A percentile compares a stretch with the other conserved stretches of the same genome.
phyloP scores from a whole-genome alignment of 108 stramenopile species.

The Cylindrotheca closterium region DNA sequence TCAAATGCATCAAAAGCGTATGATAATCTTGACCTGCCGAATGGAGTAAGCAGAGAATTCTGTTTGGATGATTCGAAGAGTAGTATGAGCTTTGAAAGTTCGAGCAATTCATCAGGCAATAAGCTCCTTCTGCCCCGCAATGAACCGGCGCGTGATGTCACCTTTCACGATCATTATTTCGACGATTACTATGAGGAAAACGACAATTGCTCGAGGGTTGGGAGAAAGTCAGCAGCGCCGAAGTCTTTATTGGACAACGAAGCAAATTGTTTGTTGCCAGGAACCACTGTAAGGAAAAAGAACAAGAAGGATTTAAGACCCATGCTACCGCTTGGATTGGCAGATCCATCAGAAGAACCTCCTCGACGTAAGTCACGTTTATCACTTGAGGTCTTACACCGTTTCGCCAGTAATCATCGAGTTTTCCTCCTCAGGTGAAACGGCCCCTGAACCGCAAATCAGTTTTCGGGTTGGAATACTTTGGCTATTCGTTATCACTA shows the following conservation, averaged over 20 bases:
- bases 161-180: conserved; percentile 24
- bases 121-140: conserved; percentile 17
- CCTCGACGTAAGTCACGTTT: conserved; percentile 5
- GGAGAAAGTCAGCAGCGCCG: conserved; percentile 1
- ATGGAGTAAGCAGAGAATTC: conserved; percentile 3
- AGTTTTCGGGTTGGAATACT: conserved; percentile 75
- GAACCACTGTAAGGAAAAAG: conserved; percentile 7
- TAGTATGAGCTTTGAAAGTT: conserved; percentile 8
- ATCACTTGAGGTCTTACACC: neutral
- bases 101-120: conserved; percentile 1
- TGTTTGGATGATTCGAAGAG: conserved; percentile 5
- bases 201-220: neutral
- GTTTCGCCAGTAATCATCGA: too few species aligned
- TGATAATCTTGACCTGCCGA: neutral
- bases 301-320: conserved; percentile 7
- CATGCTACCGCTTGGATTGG: conserved; percentile 30
- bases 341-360: conserved; percentile 18
- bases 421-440: neutral
- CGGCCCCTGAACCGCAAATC: conserved; percentile 35
- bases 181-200: conserved; percentile 23
- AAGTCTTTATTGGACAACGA: too few species aligned
- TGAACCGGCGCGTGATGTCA: neutral
- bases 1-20: conserved; percentile 4
- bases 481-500: conserved; percentile 90
- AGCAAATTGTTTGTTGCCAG: conserved; percentile 1